Base-by-base conservation (phyloP, 1,139 yeast species). In the Saccharomyces hybrid region DNA sequence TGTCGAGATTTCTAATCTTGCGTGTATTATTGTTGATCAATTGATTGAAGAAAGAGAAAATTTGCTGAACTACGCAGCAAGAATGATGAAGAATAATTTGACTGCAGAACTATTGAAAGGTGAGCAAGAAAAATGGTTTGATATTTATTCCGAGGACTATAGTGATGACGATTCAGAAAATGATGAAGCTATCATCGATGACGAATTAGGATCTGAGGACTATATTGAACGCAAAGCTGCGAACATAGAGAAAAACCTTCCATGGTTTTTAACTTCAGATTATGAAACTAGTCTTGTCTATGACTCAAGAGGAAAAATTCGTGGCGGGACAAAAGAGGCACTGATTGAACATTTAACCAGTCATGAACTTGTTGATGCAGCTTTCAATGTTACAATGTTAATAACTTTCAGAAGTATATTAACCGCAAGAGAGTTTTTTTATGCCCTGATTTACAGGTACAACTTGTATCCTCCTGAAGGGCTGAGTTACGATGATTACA, bases 381-480 rank as follows among this genome's bases (percentile, higher is more conserved):
- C 78, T 26, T 91, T 85, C 71, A 85, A 84, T 64, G 75, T 84
- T 8, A 80, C 90, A 0, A 82, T 91, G 73, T 73, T 91, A 57
- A 73, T 85, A 31, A 84, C 95, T 0, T 90, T 88, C 70, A 77
- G 88, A 46, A 84, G 95, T 47, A 87, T 91, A 67, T 80, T 86
- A 73, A 76, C 85, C 1, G 80, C 95, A 0, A 72, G 78, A 3
- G 88, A 84, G 55, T 75, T 93, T 38, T 75, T 90, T 54, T 79
- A 77, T 26, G 70, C 80, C 49, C 73, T 93, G 56, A 81, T 85
- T 38, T 76, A 77, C 41, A 75, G 96, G 52, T 93, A 85, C 70
- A 78, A 84, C 57, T 73, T 83, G 34, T 83, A 81, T 58, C 95
- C 97, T 4, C 97, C 97, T 0, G 96, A 87, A 63, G 96, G 96